These are phyloP conservation scores for Fomitopsis palustris DNA, from an alignment of 1,284 basidiomycete species.

Conservation along the genomic window DNA sequence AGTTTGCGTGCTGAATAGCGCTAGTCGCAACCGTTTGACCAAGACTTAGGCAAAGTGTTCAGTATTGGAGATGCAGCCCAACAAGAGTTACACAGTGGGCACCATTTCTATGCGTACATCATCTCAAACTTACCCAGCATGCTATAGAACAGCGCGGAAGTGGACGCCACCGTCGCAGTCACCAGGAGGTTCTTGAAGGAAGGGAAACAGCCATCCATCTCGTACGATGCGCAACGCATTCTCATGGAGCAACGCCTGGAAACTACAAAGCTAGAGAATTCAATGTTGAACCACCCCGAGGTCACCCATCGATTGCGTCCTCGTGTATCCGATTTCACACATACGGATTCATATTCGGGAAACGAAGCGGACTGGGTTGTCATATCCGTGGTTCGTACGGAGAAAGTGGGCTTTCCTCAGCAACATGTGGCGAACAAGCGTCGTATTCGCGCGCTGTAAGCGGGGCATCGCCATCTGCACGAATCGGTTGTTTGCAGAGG, in stretches of 20 bases:
- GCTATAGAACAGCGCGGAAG: slow-evolving; percentile 21
- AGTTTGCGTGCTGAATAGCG: background rate
- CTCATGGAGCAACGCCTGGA: slow-evolving; percentile 48
- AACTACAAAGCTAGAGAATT: slow-evolving; percentile 46
- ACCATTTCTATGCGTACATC: background rate
- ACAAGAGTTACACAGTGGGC: slow-evolving; percentile 40
- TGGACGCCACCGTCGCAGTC: slow-evolving; percentile 18
- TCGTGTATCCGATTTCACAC: background rate
- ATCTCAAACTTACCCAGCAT: too few species aligned
- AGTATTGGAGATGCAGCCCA: slow-evolving; percentile 44
- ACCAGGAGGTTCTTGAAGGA: slow-evolving; percentile 35
- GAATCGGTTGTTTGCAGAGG: slow-evolving; percentile 16
- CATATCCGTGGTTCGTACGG: slow-evolving; percentile 60
- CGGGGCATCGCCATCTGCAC: slow-evolving; percentile 22
- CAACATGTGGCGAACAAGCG: slow-evolving; percentile 58
- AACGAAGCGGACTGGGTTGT: slow-evolving; percentile 48
- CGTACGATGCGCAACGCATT: slow-evolving; percentile 64
- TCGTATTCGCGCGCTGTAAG: slow-evolving; percentile 42
- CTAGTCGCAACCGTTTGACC: slow-evolving; percentile 47
- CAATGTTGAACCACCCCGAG: slow-evolving; percentile 69
- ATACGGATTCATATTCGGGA: slow-evolving; percentile 14
- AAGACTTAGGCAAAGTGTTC: slow-evolving; percentile 36
- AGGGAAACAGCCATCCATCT: slow-evolving; percentile 54
- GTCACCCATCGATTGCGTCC: slow-evolving; percentile 22
- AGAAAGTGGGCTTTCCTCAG: slow-evolving; percentile 54